Base-by-base conservation (phyloP, 2,329 filamentous ascomycete species). In the Aspergillus tubingensis region DNA sequence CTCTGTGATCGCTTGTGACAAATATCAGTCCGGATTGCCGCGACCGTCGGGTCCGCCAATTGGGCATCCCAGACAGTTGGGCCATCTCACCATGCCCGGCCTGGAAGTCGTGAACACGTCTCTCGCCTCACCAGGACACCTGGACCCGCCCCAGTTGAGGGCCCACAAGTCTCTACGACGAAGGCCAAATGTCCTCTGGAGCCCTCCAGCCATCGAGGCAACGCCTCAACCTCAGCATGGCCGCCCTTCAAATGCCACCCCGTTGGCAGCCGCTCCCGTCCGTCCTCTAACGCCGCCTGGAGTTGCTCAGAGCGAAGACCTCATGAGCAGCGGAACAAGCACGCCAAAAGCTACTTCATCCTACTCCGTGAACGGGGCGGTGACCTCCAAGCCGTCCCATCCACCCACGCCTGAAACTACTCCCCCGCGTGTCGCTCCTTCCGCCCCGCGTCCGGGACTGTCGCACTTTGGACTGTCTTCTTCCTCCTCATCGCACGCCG, bases 351-450 rank as follows among this genome's bases (percentile, higher is more conserved):
- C 69, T 64, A 63, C 66, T 58, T 67, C 74, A 59, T 65, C 66
- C 57, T 59, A 66, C 44, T 61, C 67, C 23, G 67, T 70, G 21
- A 62, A 62, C 39, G 67, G 67, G 30, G 67, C 67, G 39, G 79
- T 80, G 57, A 91, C 88, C 5, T 87, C 86, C 27, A 85, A 86
- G 65, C 85, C 88, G 65, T 83, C 83, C 69, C 90, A 86, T 67
- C 88, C 88, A 15, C 89, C 88, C 32, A 92, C 90, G 3, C 90
- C 90, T 36, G 90, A 92, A 75, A 84, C 89, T 49, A 92, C 90
- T 15, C 90, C 89, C 55, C 90, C 90, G 38, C 83, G 86, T 60
- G 65, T 70, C 32, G 65, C 69, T 23, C 69, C 73, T n/a, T 66
- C 66, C 5, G 57, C 27, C 5, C 65, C 68, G 58, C 73, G 70